A percentile compares a stretch with the other conserved stretches of the same genome.
phyloP scores from a whole-genome alignment of 2,329 filamentous ascomycete species.

The Colletotrichum sp. region DNA sequence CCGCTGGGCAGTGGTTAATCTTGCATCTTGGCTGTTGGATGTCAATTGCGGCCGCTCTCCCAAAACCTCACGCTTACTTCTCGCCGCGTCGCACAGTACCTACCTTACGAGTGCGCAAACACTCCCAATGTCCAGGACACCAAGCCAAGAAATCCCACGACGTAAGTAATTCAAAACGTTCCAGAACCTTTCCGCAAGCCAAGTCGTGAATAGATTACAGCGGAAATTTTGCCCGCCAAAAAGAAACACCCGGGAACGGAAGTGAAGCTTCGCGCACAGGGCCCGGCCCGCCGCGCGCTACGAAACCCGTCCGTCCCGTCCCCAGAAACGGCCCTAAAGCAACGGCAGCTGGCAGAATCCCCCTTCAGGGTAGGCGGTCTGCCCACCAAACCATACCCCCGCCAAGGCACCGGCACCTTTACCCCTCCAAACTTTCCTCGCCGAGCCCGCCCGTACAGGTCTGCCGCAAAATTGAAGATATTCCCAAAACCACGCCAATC shows the following conservation, averaged over 20 bases:
- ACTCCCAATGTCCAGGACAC: neutral
- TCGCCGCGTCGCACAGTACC: neutral
- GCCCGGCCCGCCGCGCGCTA: neutral
- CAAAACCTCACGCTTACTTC: neutral
- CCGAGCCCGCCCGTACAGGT: neutral
- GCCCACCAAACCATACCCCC: neutral
- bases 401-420: neutral
- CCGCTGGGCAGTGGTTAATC: neutral
- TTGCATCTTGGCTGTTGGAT: neutral
- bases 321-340: neutral
- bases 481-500: constrained; percentile 1
- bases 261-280: neutral
- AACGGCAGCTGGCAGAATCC: neutral
- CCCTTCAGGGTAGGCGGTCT: neutral
- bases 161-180: neutral
- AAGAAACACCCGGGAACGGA: neutral
- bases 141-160: neutral
- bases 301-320: neutral
- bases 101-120: neutral
- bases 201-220: neutral
- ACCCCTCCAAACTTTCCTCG: neutral
- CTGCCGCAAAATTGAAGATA: constrained; percentile 7
- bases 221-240: neutral
- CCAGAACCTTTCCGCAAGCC: neutral
- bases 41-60: neutral